Percentiles rank a stretch among this genome's conserved stretches.
Conservation (phyloP, 2,329 filamentous ascomycete species). For the Huntiella omanensis region DNA sequence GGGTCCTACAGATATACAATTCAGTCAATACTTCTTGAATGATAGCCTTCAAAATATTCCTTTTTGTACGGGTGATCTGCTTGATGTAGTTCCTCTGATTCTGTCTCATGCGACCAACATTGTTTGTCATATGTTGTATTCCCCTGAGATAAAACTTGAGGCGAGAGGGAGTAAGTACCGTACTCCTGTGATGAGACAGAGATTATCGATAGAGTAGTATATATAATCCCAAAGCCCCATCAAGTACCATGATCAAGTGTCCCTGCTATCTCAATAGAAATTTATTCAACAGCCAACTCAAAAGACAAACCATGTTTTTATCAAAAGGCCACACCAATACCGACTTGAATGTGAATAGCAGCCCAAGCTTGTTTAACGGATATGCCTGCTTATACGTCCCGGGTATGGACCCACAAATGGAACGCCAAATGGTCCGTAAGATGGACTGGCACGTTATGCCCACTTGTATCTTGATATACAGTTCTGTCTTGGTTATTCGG, state of each 20-base stretch:
- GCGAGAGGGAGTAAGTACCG: too few species aligned
- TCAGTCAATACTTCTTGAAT: too few species aligned
- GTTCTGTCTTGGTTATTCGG: background rate
- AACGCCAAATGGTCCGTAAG: background rate
- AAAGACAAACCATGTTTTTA: background rate
- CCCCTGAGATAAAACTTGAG: too few species aligned
- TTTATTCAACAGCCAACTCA: background rate
- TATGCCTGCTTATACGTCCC: background rate
- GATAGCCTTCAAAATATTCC: too few species aligned
- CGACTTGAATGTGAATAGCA: background rate
- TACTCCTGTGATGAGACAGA: too few species aligned
- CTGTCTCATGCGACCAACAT: too few species aligned
- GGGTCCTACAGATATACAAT: too few species aligned
- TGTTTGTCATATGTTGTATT: too few species aligned
- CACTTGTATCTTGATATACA: background rate
- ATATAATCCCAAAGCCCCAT: background rate
- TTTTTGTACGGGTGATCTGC: too few species aligned
- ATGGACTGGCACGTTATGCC: slow-evolving; percentile 1
- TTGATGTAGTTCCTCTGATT: too few species aligned
- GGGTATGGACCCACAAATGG: slow-evolving; percentile 5
- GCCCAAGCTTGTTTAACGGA: background rate
- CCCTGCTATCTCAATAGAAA: background rate
- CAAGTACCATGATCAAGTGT: background rate
- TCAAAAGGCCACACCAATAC: background rate
- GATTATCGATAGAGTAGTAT: too few species aligned